Conservation (phyloP, 257 asterid species). For the Plantago elongata region DNA sequence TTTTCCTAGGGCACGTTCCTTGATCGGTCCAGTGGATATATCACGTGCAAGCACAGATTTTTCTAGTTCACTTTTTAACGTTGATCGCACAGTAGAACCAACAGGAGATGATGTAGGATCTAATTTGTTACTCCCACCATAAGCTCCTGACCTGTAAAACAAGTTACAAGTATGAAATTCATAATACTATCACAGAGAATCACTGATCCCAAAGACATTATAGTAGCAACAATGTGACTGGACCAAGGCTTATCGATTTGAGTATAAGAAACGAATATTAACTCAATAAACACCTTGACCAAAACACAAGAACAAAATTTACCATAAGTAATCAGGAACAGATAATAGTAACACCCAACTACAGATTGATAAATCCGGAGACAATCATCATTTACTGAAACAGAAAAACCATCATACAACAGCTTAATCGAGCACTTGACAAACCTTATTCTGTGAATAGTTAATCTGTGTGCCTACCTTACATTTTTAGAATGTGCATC, state of each 20-base stretch:
- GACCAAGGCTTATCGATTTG: neutral
- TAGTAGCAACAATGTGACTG: neutral
- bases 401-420: too few relatives aligned
- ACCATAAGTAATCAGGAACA: too few relatives aligned
- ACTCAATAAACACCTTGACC: too few relatives aligned
- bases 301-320: too few relatives aligned
- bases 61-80: slow-evolving; percentile 73
- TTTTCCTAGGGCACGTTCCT: slow-evolving; percentile 68
- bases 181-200: slow-evolving; percentile 9
- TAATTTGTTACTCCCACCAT: slow-evolving; percentile 49
- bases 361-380: too few relatives aligned
- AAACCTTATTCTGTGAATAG: too few relatives aligned
- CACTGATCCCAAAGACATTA: slow-evolving; percentile 9
- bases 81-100: slow-evolving; percentile 56
- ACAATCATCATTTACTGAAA: too few relatives aligned
- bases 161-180: slow-evolving; percentile 18
- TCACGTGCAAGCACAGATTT: slow-evolving; percentile 63
- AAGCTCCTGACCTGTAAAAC: slow-evolving; percentile 55
- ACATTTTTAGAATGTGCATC: too few relatives aligned
- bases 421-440: too few relatives aligned
- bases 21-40: slow-evolving; percentile 48
- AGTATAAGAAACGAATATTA: too few relatives aligned
- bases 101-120: slow-evolving; percentile 56
- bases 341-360: too few relatives aligned
- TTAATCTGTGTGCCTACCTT: too few relatives aligned